Conservation (phyloP, 2,329 filamentous ascomycete species). For the Polytolypa hystricis region DNA sequence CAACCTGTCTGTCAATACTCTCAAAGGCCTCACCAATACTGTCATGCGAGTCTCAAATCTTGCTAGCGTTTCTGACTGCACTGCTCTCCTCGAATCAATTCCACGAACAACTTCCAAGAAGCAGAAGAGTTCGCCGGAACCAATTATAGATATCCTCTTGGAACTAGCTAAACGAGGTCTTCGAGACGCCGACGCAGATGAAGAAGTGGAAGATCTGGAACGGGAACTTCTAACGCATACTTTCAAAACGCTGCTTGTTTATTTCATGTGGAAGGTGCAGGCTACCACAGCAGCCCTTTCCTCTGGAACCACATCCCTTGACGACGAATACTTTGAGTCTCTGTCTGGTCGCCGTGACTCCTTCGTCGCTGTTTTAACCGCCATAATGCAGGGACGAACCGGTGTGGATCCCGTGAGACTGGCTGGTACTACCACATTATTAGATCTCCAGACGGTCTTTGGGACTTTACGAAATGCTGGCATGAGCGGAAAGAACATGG, state of each 20-base stretch:
- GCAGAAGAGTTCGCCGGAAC: slow-evolving; percentile 28
- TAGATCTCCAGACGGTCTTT: slow-evolving; percentile 75
- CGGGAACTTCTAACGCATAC: slow-evolving; percentile 66
- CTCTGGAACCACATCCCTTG: slow-evolving; percentile 43
- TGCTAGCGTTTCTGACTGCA: slow-evolving; percentile 66
- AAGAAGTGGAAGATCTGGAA: slow-evolving; percentile 64
- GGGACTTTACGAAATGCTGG: slow-evolving; percentile 52
- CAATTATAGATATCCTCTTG: slow-evolving; percentile 55
- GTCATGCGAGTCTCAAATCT: slow-evolving; percentile 72
- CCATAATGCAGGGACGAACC: slow-evolving; percentile 39
- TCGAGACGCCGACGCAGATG: slow-evolving; percentile 50
- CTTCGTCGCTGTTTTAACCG: slow-evolving; percentile 39
- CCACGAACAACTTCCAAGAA: slow-evolving; percentile 26
- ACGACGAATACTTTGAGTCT: slow-evolving; percentile 54
- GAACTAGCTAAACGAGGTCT: slow-evolving; percentile 64
- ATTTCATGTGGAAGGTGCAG: slow-evolving; percentile 88
- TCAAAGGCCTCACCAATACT: slow-evolving; percentile 62
- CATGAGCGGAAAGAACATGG: slow-evolving; percentile 25
- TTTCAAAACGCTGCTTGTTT: slow-evolving; percentile 68
- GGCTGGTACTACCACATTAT: slow-evolving; percentile 60
- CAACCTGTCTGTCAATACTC: slow-evolving; percentile 49
- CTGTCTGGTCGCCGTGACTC: slow-evolving; percentile 51
- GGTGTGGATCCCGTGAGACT: slow-evolving; percentile 66
- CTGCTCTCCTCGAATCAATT: slow-evolving; percentile 57
- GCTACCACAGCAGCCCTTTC: slow-evolving; percentile 46